phyloP scores from a whole-genome alignment of 495 filamentous ascomycete species.

The Penicillium chermesinum region DNA sequence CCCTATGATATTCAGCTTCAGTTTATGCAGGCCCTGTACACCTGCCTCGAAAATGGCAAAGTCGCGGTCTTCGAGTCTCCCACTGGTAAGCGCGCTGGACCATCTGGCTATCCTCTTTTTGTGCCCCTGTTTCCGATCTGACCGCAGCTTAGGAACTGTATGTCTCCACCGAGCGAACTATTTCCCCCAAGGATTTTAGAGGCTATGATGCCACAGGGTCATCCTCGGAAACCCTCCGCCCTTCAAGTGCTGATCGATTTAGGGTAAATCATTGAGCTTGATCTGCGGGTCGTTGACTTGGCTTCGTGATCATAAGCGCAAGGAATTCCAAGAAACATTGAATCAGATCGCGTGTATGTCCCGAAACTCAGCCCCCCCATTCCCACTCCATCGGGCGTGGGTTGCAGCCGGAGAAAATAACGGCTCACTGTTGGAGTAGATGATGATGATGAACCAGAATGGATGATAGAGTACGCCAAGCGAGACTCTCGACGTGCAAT shows the following conservation, averaged over 20 bases:
- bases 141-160: conserved; percentile 25
- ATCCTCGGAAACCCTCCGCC: neutral
- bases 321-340: conserved; percentile 52
- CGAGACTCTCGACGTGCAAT: conserved; percentile 63
- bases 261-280: conserved; percentile 96
- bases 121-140: conserved; percentile 11
- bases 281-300: conserved; percentile 92
- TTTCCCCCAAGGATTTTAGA: conserved; percentile 1
- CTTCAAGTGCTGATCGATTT: neutral
- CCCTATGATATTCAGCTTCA: conserved; percentile 87
- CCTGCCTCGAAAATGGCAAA: conserved; percentile 70
- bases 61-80: conserved; percentile 93
- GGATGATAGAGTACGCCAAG: conserved; percentile 76
- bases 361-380: neutral
- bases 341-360: conserved; percentile 31
- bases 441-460: conserved; percentile 76
- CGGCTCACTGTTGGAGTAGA: conserved; percentile 7
- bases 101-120: neutral
- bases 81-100: conserved; percentile 52
- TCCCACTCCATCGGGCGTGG: neutral
- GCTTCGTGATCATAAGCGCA: conserved; percentile 79
- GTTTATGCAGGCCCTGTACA: conserved; percentile 86
- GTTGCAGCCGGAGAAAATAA: neutral
- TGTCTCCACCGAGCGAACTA: conserved; percentile 9
- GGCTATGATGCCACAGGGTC: neutral